Evolutionary conservation across 768 basidiomycete species (phyloP).

Genomic region (Tricholoma matsutake): DNA sequence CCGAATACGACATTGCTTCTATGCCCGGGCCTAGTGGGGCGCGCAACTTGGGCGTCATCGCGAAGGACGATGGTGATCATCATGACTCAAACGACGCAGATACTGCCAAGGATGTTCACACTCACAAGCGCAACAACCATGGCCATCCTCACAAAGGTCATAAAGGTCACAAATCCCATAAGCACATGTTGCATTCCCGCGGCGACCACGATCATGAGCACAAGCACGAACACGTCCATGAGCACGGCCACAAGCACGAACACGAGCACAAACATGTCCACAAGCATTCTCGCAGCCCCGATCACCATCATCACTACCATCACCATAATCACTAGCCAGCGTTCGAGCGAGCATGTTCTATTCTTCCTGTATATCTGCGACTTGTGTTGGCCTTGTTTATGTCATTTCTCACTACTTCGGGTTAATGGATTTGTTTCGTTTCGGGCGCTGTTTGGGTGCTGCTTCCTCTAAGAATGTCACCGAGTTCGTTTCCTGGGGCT

Average conservation of each 20-base stretch:
- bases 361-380: not conserved
- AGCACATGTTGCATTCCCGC: not conserved
- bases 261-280: not conserved
- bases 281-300: not conserved
- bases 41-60: not conserved
- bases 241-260: not conserved
- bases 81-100: not conserved
- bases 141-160: not conserved
- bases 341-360: not conserved
- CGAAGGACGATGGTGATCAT: not conserved
- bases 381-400: not conserved
- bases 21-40: not conserved
- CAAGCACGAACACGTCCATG: not conserved
- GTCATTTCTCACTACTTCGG: not conserved
- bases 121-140: not conserved
- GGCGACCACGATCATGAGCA: not conserved
- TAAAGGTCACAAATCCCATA: not conserved
- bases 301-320: not conserved
- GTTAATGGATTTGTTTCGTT: not conserved
- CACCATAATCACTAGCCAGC: not conserved
- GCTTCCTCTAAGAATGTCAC: not conserved
- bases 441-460: not conserved
- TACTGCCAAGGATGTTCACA: not conserved
- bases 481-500: too few relatives aligned
- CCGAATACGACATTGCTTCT: not conserved